These are phyloP conservation scores for Melaleuca alternifolia DNA, from an alignment of 345 rosid species.

Conservation along the genomic window DNA sequence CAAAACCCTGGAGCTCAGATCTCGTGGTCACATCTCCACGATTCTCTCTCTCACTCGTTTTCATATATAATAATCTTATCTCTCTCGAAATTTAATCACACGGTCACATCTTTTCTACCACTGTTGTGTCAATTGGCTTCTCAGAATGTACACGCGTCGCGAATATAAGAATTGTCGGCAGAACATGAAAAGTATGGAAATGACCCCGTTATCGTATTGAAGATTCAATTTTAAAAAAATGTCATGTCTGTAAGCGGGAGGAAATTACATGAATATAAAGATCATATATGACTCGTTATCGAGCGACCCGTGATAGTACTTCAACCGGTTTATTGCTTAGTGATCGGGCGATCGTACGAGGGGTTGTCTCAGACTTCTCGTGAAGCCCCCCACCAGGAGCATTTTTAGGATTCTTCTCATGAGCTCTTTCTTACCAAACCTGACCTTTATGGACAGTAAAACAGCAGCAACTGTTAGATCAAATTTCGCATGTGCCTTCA, in stretches of 20 bases:
- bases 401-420: background rate
- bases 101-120: background rate
- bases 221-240: no score
- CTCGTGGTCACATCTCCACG: background rate
- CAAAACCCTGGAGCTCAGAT: background rate
- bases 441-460: background rate
- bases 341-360: background rate
- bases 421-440: background rate
- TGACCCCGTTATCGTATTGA: no score
- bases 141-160: no score
- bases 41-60: background rate
- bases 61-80: no score
- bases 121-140: background rate
- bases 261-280: background rate
- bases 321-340: background rate
- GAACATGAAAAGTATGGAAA: no score
- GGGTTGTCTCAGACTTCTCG: background rate
- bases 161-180: no score
- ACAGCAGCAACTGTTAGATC: background rate
- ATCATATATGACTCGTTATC: rapidly evolving
- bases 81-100: no score
- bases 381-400: background rate
- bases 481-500: background rate
- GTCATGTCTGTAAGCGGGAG: no score
- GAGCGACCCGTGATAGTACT: background rate